phyloP scores from a whole-genome alignment of 2,329 filamentous ascomycete species.

The Colletotrichum navitas region DNA sequence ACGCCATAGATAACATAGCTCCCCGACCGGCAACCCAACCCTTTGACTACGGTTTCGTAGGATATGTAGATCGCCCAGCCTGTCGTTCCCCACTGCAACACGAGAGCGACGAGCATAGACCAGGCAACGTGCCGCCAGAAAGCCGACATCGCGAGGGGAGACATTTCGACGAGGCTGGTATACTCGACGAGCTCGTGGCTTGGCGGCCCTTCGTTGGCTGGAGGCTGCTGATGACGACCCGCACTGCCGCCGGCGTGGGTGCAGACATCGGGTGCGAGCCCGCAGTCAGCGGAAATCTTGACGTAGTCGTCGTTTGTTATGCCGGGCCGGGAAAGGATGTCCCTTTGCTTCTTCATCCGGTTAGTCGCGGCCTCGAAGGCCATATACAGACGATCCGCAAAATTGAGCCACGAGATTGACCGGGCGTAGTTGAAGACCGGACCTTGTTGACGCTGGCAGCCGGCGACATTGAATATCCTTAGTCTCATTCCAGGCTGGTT shows the following conservation, averaged over 20 bases:
- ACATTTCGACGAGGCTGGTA: background rate
- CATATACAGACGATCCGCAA: slow-evolving; percentile 37
- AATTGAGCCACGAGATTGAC: slow-evolving; percentile 43
- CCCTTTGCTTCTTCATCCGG: background rate
- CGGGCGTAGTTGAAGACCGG: slow-evolving; percentile 44
- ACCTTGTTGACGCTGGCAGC: slow-evolving; percentile 43
- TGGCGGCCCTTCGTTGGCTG: background rate
- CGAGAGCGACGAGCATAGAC: slow-evolving; percentile 27
- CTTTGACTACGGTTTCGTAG: slow-evolving; percentile 41
- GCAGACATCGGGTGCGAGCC: background rate
- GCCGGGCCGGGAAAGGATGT: background rate
- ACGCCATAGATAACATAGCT: slow-evolving; percentile 43
- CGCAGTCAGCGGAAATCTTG: background rate
- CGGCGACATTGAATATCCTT: slow-evolving; percentile 33
- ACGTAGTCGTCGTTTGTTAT: background rate
- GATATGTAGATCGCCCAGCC: slow-evolving; percentile 41
- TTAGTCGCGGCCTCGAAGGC: slow-evolving; percentile 32
- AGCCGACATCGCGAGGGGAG: background rate
- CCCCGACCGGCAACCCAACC: slow-evolving; percentile 43
- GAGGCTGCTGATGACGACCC: background rate
- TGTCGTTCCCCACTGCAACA: slow-evolving; percentile 43
- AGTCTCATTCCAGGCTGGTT: background rate
- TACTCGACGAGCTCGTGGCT: slow-evolving; percentile 4
- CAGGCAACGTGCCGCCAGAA: slow-evolving; percentile 42
- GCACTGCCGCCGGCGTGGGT: background rate